Evolutionary conservation across 163 green algal genomes (phyloP), one percentile per base, ranked within the genome.

Genomic region (Scenedesmus sp.): DNA sequence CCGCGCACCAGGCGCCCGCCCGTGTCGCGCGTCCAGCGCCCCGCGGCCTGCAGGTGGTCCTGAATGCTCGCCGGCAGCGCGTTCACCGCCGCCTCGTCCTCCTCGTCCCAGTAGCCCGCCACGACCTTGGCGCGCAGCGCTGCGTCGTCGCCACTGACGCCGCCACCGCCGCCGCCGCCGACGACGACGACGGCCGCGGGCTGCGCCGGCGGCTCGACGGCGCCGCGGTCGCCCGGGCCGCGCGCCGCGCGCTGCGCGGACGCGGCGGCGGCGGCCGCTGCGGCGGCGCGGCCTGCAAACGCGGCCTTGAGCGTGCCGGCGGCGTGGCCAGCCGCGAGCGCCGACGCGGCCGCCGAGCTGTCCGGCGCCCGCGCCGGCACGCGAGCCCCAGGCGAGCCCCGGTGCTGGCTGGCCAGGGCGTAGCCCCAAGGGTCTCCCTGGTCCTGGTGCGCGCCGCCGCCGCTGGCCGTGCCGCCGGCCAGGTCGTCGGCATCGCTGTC

Each of bases 71-170:
- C 34, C 42, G 42, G 63, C 24, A 58, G 63, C 15, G 28, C 44
- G n/a, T 73, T 58, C 1, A 73, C 42, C 26, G 36, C 63, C 33
- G 66, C 69, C 26, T 67, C 69, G 29, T 77, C 69, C 33, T 39
- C 53, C 18, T 51, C 29, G 42, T 77, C 69, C 69, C 69, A 77
- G 28, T 39, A 44, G 39, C 10, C 39, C 7, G 6, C 39, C 6
- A 47, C 7, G 7, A 6, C 56, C 36, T 39, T 24, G 39, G n/a
- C 22, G 24, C 63, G n/a, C 14, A 29, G 44, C 42, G 42, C 63
- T 1, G 28, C 6, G 3, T 71, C 34, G 20, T 20, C 36, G 11
- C 24, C 36, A 56, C 24, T 56, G 18, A n/a, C 45, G 4, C 17
- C n/a, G 17, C 36, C 39, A 24, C 63, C n/a, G 22, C 28, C 2